Percentiles rank a stretch among this genome's conserved stretches.
These are phyloP conservation scores for Raffaelea ambrosiae DNA, from an alignment of 2,329 filamentous ascomycete species.

Conservation along the genomic window DNA sequence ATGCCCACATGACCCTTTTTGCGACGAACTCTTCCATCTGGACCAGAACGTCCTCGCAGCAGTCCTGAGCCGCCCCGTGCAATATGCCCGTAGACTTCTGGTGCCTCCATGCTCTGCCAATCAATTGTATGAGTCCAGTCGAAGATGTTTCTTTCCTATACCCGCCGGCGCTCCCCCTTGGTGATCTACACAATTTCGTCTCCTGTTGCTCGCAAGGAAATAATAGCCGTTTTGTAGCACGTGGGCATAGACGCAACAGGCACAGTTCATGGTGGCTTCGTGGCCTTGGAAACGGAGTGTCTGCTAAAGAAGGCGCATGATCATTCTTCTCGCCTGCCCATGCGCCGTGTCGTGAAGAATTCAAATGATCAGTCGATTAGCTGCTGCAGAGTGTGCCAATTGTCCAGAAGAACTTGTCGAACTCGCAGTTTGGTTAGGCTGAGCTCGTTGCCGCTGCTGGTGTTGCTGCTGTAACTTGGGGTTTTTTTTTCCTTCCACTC, in stretches of 20 bases:
- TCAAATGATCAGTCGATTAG: not conserved
- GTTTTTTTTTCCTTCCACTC: no score
- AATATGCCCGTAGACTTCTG: no score
- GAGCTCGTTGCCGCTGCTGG: not conserved
- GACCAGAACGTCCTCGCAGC: no score
- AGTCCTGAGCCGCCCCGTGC: no score
- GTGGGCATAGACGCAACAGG: not conserved
- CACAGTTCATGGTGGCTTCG: not conserved
- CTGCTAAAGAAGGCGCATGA: not conserved
- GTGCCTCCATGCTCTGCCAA: no score
- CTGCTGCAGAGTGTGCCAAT: not conserved
- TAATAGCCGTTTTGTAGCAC: not conserved
- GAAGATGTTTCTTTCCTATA: no score
- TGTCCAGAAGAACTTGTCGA: not conserved
- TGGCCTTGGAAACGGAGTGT: not conserved
- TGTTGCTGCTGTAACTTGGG: not conserved
- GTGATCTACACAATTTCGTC: no score
- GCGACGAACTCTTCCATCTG: no score
- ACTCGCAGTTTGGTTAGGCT: not conserved
- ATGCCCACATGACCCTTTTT: no score
- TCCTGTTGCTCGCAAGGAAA: not conserved
- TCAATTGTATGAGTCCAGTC: no score
- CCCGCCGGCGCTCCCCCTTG: no score
- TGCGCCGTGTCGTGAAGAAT: not conserved
- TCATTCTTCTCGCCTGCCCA: not conserved